Evolutionary conservation across 2,329 filamentous ascomycete genomes (phyloP).

Genomic region (Alternaria gaisen): DNA sequence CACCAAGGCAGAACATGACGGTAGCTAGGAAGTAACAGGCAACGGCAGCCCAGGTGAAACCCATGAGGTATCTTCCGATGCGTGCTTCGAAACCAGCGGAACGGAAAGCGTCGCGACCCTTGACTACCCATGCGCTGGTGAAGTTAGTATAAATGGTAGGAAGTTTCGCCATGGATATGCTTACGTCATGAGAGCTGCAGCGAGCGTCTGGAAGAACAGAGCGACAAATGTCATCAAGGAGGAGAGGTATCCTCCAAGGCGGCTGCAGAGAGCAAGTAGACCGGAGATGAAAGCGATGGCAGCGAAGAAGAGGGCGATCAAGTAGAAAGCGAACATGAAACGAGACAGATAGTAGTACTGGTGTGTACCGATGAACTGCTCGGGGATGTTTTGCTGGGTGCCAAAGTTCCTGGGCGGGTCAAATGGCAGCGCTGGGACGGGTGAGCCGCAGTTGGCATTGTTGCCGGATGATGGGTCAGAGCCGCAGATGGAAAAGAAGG

Average conservation of each 20-base stretch:
- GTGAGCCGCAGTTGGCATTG: conserved; percentile 68
- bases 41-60: conserved; percentile 78
- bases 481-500: conserved; percentile 85
- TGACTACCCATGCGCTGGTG: conserved; percentile 70
- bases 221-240: conserved; percentile 67
- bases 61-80: conserved; percentile 75
- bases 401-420: conserved; percentile 70
- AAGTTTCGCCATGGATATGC: conserved; percentile 44
- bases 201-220: conserved; percentile 73
- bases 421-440: conserved; percentile 71
- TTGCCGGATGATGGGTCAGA: conserved; percentile 60
- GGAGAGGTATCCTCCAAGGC: conserved; percentile 74
- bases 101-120: conserved; percentile 73
- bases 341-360: conserved; percentile 86
- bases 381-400: conserved; percentile 62
- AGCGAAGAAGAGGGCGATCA: conserved; percentile 84
- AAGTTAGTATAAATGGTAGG: conserved; percentile 13
- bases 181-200: conserved; percentile 79
- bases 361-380: conserved; percentile 63
- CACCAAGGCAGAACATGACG: conserved; percentile 72
- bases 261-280: conserved; percentile 74
- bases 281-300: conserved; percentile 72
- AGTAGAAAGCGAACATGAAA: conserved; percentile 91
- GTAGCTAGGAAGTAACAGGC: conserved; percentile 71
- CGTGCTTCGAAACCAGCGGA: conserved; percentile 63